Conservation (phyloP, 2,329 filamentous ascomycete genomes). For the Fusarium nygamai region DNA sequence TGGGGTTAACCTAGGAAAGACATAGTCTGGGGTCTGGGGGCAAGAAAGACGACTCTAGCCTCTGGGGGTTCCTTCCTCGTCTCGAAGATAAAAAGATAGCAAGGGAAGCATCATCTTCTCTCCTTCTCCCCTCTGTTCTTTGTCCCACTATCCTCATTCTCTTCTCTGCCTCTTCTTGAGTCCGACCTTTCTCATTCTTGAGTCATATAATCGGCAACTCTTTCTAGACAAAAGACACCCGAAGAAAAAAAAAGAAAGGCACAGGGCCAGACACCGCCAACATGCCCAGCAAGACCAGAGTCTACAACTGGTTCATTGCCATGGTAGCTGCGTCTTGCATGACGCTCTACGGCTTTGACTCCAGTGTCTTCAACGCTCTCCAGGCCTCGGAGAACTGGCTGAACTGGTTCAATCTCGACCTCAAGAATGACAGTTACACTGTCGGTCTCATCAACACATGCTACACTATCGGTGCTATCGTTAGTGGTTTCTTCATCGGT, state of each 20-base stretch:
- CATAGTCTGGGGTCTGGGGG: slow-evolving; percentile 26
- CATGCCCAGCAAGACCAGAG: slow-evolving; percentile 49
- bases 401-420: slow-evolving; percentile 66
- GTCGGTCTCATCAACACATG: slow-evolving; percentile 70
- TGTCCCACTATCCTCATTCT: slow-evolving; percentile 5
- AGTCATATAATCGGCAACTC: background rate
- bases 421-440: slow-evolving; percentile 54
- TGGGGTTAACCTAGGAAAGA: slow-evolving; percentile 9
- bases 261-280: slow-evolving; percentile 37
- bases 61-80: slow-evolving; percentile 15
- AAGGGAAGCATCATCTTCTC: slow-evolving; percentile 6
- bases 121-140: slow-evolving; percentile 6
- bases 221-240: background rate
- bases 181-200: background rate
- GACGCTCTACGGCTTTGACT: slow-evolving; percentile 80
- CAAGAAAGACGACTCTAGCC: slow-evolving; percentile 17
- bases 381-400: slow-evolving; percentile 75
- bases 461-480: slow-evolving; percentile 76
- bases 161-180: background rate
- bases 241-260: background rate
- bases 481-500: slow-evolving; percentile 75
- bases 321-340: slow-evolving; percentile 77
- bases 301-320: slow-evolving; percentile 64
- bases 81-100: slow-evolving; percentile 34
- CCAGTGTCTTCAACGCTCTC: slow-evolving; percentile 77